These are phyloP conservation scores for Aspergillus kassunensis DNA, from an alignment of 495 filamentous ascomycete species.

Conservation along the genomic window DNA sequence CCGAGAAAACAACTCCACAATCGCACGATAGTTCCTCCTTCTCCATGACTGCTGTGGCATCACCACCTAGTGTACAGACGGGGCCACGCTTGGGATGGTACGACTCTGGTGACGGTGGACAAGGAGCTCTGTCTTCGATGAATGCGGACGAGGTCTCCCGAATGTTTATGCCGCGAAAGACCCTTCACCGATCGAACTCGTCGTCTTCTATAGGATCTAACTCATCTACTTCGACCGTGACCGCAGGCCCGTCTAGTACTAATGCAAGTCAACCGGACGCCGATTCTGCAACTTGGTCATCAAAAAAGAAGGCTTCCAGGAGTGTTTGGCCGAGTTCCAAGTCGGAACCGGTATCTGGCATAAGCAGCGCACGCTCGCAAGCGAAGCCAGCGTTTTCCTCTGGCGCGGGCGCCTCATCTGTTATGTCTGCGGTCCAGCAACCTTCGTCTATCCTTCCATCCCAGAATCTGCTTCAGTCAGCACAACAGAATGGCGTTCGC, in stretches of 20 bases:
- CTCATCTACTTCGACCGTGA: slow-evolving; percentile 46
- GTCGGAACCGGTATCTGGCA: slow-evolving; percentile 60
- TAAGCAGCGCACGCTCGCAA: slow-evolving; percentile 60
- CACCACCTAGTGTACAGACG: slow-evolving; percentile 81
- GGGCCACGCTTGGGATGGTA: slow-evolving; percentile 60
- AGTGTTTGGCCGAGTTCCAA: slow-evolving; percentile 71
- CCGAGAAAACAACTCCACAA: slow-evolving; percentile 10
- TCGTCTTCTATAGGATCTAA: slow-evolving; percentile 77
- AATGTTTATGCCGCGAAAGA: slow-evolving; percentile 85
- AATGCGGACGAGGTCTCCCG: slow-evolving; percentile 81
- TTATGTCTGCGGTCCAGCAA: slow-evolving; percentile 72
- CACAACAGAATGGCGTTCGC: slow-evolving; percentile 61
- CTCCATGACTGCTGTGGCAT: slow-evolving; percentile 96
- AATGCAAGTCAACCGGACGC: slow-evolving; percentile 43
- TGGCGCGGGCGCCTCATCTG: slow-evolving; percentile 62
- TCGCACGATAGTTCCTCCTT: slow-evolving; percentile 30
- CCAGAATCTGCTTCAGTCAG: slow-evolving; percentile 58
- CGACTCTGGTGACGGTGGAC: slow-evolving; percentile 63
- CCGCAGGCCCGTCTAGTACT: slow-evolving; percentile 39
- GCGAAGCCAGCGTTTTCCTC: slow-evolving; percentile 59
- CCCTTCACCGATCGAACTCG: slow-evolving; percentile 77
- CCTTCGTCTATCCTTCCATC: slow-evolving; percentile 69
- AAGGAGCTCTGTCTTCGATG: slow-evolving; percentile 73
- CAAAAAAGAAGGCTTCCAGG: slow-evolving; percentile 64
- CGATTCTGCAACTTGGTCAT: slow-evolving; percentile 51